Percentiles rank a stretch among this genome's conserved stretches.
phyloP scores from a whole-genome alignment of 164 flowering plant species.

The Magnolia officinalis region DNA sequence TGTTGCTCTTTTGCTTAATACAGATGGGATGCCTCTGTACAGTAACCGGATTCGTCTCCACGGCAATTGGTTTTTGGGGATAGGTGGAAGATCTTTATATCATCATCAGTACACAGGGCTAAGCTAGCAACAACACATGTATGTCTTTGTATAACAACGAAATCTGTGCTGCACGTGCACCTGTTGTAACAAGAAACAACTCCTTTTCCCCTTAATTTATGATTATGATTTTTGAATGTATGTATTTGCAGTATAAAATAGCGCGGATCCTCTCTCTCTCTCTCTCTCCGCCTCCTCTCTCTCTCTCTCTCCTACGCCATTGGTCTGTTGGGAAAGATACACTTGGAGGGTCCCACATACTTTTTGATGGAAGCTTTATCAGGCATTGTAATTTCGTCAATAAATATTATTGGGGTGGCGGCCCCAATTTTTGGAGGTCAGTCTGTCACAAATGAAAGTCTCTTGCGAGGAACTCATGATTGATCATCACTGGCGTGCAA shows the following conservation, averaged over 20 bases:
- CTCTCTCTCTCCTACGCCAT: no score
- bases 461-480: no score
- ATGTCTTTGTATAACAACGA: not conserved
- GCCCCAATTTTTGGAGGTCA: no score
- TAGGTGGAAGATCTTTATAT: not conserved
- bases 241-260: not conserved
- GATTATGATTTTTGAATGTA: not conserved
- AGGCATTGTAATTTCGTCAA: no score
- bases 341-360: no score
- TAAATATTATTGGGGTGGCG: no score
- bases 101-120: not conserved
- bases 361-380: no score
- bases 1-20: not conserved
- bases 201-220: not conserved
- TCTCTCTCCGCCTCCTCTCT: not conserved
- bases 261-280: not conserved
- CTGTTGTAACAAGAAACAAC: not conserved
- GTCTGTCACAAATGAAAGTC: no score
- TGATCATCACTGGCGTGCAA: no score
- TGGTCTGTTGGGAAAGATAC: no score
- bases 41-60: not conserved
- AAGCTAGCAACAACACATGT: not conserved
- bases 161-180: not conserved
- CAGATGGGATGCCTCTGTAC: slow-evolving; percentile 5
- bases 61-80: not conserved